phyloP scores from a whole-genome alignment of 345 rosid species.

The Mangifera indica region DNA sequence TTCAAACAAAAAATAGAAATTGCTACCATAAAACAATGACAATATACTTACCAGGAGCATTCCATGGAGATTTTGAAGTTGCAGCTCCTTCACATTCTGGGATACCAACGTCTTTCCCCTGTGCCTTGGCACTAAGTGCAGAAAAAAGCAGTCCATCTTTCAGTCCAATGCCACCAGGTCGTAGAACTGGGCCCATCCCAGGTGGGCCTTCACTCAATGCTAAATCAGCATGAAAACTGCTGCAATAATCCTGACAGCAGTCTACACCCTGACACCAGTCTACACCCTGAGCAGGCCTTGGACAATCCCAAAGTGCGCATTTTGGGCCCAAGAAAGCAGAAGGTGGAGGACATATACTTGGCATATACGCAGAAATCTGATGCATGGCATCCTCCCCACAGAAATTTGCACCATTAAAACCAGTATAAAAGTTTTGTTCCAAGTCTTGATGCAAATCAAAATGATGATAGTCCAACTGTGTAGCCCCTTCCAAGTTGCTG shows the following conservation, averaged over 20 bases:
- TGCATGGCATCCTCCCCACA: conserved; percentile 54
- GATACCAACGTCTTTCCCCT: conserved; percentile 86
- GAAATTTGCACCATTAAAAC: conserved; percentile 43
- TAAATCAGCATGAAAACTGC: conserved; percentile 79
- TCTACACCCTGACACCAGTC: conserved; percentile 83
- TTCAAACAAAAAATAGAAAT: conserved; percentile 10
- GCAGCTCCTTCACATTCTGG: conserved; percentile 99
- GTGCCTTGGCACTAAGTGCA: conserved; percentile 78
- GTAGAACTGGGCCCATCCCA: conserved; percentile 82
- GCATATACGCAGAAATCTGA: conserved; percentile 55
- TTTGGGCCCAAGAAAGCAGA: conserved; percentile 96
- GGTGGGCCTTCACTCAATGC: conserved; percentile 94
- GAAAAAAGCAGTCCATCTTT: conserved; percentile 90
- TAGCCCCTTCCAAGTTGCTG: conserved; percentile 44
- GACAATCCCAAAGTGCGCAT: conserved; percentile 99
- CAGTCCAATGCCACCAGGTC: conserved; percentile 88
- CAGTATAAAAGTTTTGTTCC: conserved; percentile 55
- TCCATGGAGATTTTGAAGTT: conserved; percentile 98
- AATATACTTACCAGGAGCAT: conserved; percentile 77
- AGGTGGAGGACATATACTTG: conserved; percentile 74
- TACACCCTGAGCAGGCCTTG: conserved; percentile 87
- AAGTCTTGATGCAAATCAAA: conserved; percentile 69
- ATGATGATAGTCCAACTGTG: conserved; percentile 57
- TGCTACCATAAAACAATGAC: conserved; percentile 15
- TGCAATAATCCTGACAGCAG: conserved; percentile 89